phyloP scores from a whole-genome alignment of 306 rosid species.

The Cicer bijugum region DNA sequence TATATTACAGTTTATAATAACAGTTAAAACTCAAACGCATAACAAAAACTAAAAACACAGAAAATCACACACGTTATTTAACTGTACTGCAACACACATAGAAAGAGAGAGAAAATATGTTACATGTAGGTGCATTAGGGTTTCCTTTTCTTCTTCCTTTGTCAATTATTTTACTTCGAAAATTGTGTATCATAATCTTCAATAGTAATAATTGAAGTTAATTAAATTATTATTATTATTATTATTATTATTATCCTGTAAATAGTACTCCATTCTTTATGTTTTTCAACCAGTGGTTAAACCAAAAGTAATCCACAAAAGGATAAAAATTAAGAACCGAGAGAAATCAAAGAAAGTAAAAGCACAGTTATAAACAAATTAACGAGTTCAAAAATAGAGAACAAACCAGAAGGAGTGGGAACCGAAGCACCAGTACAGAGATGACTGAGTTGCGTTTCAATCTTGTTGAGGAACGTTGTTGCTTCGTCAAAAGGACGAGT shows the following conservation, averaged over 20 bases:
- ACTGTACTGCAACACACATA: slow-evolving; percentile 30
- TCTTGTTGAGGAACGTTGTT: slow-evolving; percentile 80
- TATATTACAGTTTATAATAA: slow-evolving; percentile 37
- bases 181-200: slow-evolving; percentile 35
- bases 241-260: too few species aligned
- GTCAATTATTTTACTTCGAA: slow-evolving; percentile 28
- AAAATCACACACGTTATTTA: slow-evolving; percentile 16
- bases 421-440: slow-evolving; percentile 70
- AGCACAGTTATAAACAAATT: slow-evolving; percentile 42
- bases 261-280: background rate
- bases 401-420: slow-evolving; percentile 74
- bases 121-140: slow-evolving; percentile 43
- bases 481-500: slow-evolving; percentile 93
- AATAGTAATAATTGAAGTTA: background rate
- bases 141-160: slow-evolving; percentile 37
- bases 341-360: slow-evolving; percentile 17
- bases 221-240: too few species aligned
- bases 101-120: slow-evolving; percentile 3
- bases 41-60: slow-evolving; percentile 9
- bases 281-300: slow-evolving; percentile 28
- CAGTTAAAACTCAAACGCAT: slow-evolving; percentile 43
- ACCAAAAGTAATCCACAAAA: background rate
- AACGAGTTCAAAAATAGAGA: slow-evolving; percentile 41
- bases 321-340: slow-evolving; percentile 4
- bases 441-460: slow-evolving; percentile 73